Evolutionary conservation across 306 rosid species (phyloP).

Genomic region (Medicago arabica): DNA sequence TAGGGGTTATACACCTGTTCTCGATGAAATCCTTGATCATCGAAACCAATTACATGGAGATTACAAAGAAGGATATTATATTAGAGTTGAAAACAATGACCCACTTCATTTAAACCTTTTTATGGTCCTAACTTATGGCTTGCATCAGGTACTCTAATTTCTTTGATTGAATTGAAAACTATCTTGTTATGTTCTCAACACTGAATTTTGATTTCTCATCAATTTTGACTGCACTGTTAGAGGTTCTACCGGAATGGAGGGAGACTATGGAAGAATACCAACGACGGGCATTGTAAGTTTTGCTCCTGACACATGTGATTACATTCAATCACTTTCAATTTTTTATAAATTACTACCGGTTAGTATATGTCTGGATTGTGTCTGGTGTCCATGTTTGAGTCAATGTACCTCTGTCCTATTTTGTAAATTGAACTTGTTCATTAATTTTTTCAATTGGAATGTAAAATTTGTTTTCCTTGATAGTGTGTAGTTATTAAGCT

Average conservation of each 20-base stretch:
- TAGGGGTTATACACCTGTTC: slow-evolving; percentile 86
- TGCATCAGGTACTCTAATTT: slow-evolving; percentile 70
- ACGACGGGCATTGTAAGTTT: slow-evolving; percentile 69
- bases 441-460: background rate
- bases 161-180: too few species aligned
- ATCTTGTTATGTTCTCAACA: background rate
- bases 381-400: too few species aligned
- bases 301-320: too few species aligned
- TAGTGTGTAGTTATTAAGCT: background rate
- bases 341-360: too few species aligned
- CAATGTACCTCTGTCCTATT: too few species aligned
- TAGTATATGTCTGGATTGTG: too few species aligned
- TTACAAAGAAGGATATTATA: slow-evolving; percentile 89
- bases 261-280: slow-evolving; percentile 89
- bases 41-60: slow-evolving; percentile 81
- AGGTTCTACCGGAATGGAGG: slow-evolving; percentile 77
- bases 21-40: slow-evolving; percentile 80
- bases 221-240: slow-evolving; percentile 52
- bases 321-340: too few species aligned
- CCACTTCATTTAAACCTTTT: slow-evolving; percentile 69
- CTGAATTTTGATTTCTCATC: background rate
- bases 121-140: slow-evolving; percentile 90
- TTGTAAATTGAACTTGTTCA: too few species aligned
- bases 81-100: slow-evolving; percentile 79
- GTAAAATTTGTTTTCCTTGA: too few species aligned